Evolutionary conservation across 1,284 basidiomycete genomes (phyloP).

Genomic region (Porogramme epimiltina): DNA sequence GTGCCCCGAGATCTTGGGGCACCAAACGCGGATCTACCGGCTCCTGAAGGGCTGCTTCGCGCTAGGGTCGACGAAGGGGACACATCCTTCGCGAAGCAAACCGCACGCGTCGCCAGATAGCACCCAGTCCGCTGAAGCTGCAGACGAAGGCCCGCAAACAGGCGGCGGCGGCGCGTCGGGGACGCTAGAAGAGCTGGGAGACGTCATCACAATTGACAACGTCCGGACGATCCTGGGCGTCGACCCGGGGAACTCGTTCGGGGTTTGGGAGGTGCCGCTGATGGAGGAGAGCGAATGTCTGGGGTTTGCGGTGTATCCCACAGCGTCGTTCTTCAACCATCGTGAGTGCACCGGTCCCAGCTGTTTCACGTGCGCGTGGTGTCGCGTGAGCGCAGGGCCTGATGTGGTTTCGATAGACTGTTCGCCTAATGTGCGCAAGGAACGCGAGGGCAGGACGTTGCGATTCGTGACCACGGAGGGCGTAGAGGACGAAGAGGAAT

Average conservation of each 20-base stretch:
- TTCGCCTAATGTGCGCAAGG: slow-evolving; percentile 58
- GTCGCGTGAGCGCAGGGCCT: neutral
- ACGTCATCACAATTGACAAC: slow-evolving; percentile 40
- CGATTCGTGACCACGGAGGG: slow-evolving; percentile 48
- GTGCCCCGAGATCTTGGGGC: slow-evolving; percentile 31
- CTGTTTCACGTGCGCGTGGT: slow-evolving; percentile 17
- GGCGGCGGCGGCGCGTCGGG: neutral
- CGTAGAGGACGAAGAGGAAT: slow-evolving; percentile 27
- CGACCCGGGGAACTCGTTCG: slow-evolving; percentile 67
- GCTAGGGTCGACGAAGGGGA: neutral
- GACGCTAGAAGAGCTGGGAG: slow-evolving; percentile 29
- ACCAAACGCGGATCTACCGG: slow-evolving; percentile 33
- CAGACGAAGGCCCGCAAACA: neutral
- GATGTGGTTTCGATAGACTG: slow-evolving; percentile 45
- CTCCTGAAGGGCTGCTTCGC: slow-evolving; percentile 28
- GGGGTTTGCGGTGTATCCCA: slow-evolving; percentile 62
- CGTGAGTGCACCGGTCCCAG: slow-evolving; percentile 37
- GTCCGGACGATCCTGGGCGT: slow-evolving; percentile 56
- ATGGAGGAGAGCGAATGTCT: slow-evolving; percentile 59
- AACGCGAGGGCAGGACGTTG: slow-evolving; percentile 45
- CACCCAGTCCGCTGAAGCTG: no score
- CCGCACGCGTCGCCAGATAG: no score
- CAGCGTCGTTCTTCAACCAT: slow-evolving; percentile 69
- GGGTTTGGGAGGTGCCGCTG: slow-evolving; percentile 55
- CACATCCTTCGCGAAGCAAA: slow-evolving; percentile 22